Evolutionary conservation across 495 filamentous ascomycete genomes (phyloP).

Genomic region (Parachaetomium inaequale): DNA sequence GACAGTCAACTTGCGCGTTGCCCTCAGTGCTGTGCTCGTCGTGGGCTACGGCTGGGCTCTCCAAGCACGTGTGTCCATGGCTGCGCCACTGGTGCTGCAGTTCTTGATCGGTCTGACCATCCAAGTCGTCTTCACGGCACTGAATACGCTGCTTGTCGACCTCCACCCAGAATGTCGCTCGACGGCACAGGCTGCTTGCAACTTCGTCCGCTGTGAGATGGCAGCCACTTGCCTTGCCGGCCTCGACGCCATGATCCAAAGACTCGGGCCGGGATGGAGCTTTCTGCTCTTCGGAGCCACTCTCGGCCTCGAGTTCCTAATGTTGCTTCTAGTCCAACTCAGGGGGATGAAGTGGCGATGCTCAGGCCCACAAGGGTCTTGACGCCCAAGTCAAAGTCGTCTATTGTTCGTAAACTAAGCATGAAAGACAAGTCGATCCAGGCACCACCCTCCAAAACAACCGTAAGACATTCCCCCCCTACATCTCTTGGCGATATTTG

Average conservation of each 20-base stretch:
- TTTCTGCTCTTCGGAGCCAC: not conserved
- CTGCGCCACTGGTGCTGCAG: constrained; percentile 15
- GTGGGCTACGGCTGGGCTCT: constrained; percentile 15
- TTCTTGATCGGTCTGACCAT: constrained; percentile 17
- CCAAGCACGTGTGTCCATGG: constrained; percentile 7
- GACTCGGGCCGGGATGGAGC: not conserved
- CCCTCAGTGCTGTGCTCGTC: constrained; percentile 1
- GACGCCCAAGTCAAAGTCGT: not conserved
- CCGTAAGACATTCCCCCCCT: too few relatives aligned
- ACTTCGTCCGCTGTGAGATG: constrained; percentile 8
- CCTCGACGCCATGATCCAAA: not conserved
- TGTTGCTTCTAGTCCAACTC: not conserved
- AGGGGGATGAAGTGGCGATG: not conserved
- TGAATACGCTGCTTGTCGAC: constrained; percentile 14
- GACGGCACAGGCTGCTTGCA: constrained; percentile 7
- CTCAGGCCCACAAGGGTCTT: too few relatives aligned
- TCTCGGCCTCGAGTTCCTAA: not conserved
- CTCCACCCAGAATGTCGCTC: constrained; percentile 11
- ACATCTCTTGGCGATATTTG: not conserved
- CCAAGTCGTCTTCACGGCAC: constrained; percentile 12
- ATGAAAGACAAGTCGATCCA: too few relatives aligned
- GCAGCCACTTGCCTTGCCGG: constrained; percentile 1
- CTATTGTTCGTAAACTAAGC: too few relatives aligned
- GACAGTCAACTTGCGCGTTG: not conserved
- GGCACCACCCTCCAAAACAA: too few relatives aligned